Base-by-base conservation (phyloP, 441 rosid genomes). In the Geranium incanum region DNA sequence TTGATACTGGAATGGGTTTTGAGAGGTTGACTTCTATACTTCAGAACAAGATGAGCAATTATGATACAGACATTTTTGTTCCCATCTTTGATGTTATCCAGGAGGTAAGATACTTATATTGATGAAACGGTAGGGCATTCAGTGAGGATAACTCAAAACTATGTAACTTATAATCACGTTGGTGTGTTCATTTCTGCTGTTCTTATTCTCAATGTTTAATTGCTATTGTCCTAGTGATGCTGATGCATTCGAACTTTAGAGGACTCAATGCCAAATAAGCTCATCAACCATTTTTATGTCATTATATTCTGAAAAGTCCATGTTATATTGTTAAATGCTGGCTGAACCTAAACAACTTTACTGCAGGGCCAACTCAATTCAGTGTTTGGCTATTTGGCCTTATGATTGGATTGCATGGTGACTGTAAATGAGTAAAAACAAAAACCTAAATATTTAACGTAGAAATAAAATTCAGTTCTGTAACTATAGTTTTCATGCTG, bases 41-140 rank as follows among this genome's bases (percentile, higher is more conserved):
- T 70, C 99, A 93, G 78, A 86, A 86, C 81, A 91, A 87, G 86
- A 93, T 93, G 98, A 95, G 99, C 95, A 95, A 93, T 79, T 95
- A 93, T 70, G 99, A 95, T 73, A 93, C 99, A 69, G 99, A 95
- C 83, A 89, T 93, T 64, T 95, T 95, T 84, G 6, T 86, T 82
- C 98, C 97, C 76, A 85, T 95, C 75, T 95, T 95, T 80, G 91
- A 89, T 77, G 95, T 89, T 67, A 91, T 95, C 77, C 95, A 85
- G 69, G 82, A 87, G 95, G 98, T 92, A 80, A 76, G 6, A 70
- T 59, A 19, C 33, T 9, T 18, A 9, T 57, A 13, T 59, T 48
- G 33, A 28, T 28, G 33, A 28, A 28, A 28, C 33, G 2, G 3
- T 28, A 28, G 55, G 55, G 55, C 21, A 21, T 48, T 9, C 8